Percentiles rank a stretch among this genome's conserved stretches.
Conservation (phyloP, 345 rosid species). For the Syzygium jambos region DNA sequence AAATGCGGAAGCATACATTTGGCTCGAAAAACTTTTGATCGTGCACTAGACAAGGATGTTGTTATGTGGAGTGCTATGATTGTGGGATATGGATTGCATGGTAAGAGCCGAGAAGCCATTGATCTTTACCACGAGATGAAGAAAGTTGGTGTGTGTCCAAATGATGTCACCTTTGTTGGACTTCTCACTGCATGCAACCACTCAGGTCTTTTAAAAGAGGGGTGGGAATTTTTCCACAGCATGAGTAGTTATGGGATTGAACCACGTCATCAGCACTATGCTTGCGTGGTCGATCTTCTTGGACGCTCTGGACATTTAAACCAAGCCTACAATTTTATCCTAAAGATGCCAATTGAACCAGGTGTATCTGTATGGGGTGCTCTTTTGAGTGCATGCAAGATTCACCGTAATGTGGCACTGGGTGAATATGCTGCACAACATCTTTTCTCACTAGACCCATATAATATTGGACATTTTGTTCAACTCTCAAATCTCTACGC, state of each 20-base stretch:
- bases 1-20: slow-evolving; percentile 9
- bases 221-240: slow-evolving; percentile 12
- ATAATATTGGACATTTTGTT: slow-evolving; percentile 10
- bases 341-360: slow-evolving; percentile 12
- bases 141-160: slow-evolving; percentile 7
- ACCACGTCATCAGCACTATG: slow-evolving; percentile 15
- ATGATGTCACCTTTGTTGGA: slow-evolving; percentile 15
- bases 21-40: slow-evolving; percentile 5
- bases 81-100: slow-evolving; percentile 12
- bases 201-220: slow-evolving; percentile 9
- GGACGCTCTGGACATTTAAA: slow-evolving; percentile 8
- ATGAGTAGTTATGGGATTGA: slow-evolving; percentile 7
- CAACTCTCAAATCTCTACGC: slow-evolving; percentile 15
- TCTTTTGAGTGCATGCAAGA: slow-evolving; percentile 12
- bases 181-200: slow-evolving; percentile 14
- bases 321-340: slow-evolving; percentile 3
- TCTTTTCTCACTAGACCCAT: slow-evolving; percentile 8
- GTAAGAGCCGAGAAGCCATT: slow-evolving; percentile 9
- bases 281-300: slow-evolving; percentile 12
- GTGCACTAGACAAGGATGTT: slow-evolving; percentile 3
- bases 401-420: slow-evolving; percentile 2
- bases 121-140: slow-evolving; percentile 6
- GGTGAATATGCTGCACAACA: slow-evolving; percentile 12
- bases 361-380: slow-evolving; percentile 15
- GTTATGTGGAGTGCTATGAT: slow-evolving; percentile 19